Percentiles rank a stretch among this genome's conserved stretches.
Conservation (phyloP, 2,329 filamentous ascomycete genomes). For the Pseudogymnoascus sp. region DNA sequence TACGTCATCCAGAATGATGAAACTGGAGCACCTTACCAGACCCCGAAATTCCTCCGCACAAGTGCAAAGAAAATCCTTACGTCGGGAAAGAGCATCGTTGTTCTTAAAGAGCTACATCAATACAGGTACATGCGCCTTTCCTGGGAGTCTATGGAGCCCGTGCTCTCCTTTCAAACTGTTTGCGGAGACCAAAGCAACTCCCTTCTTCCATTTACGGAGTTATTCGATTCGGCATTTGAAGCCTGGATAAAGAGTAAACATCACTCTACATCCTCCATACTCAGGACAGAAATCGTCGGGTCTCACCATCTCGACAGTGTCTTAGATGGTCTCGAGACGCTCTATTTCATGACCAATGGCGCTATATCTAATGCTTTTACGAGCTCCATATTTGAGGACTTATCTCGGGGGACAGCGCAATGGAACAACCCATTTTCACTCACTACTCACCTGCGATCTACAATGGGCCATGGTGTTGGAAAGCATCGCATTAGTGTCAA, state of each 20-base stretch:
- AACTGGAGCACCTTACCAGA: conserved; percentile 51
- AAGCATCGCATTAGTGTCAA: conserved; percentile 55
- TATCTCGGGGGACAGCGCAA: conserved; percentile 51
- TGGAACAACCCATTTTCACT: conserved; percentile 82
- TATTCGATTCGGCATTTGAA: conserved; percentile 65
- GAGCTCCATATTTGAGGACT: conserved; percentile 63
- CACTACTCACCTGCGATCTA: conserved; percentile 68
- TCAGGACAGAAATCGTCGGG: conserved; percentile 61
- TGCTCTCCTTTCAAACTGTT: conserved; percentile 51
- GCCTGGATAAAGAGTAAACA: conserved; percentile 73
- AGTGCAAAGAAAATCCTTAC: conserved; percentile 70
- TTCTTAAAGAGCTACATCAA: conserved; percentile 65
- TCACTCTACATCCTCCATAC: conserved; percentile 56
- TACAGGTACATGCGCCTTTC: conserved; percentile 33
- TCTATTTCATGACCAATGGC: conserved; percentile 75
- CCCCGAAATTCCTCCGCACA: conserved; percentile 67
- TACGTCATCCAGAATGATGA: conserved; percentile 59
- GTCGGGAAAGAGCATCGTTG: conserved; percentile 79
- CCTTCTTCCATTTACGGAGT: conserved; percentile 64
- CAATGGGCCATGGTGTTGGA: conserved; percentile 54
- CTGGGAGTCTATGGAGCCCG: conserved; percentile 34
- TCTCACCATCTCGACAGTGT: conserved; percentile 60
- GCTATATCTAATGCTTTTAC: conserved; percentile 59
- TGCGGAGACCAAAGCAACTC: conserved; percentile 39
- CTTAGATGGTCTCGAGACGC: conserved; percentile 58